phyloP scores from a whole-genome alignment of 1,284 basidiomycete species.

The Apiotrichum sp. region DNA sequence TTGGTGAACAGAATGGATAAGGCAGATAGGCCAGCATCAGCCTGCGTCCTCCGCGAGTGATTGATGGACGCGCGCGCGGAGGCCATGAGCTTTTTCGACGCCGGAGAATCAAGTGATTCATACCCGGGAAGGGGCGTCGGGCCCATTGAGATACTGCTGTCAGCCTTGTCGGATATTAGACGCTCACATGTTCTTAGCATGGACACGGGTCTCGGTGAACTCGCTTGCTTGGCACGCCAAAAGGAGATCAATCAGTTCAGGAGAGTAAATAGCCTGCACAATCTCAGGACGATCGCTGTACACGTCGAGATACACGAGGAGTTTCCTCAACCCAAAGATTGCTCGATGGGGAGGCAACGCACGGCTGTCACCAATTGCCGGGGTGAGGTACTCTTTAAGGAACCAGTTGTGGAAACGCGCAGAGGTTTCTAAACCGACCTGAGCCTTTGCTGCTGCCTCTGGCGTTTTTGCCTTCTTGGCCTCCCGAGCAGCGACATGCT shows the following conservation, averaged over 20 bases:
- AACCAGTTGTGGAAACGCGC: slow-evolving; percentile 27
- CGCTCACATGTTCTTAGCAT: slow-evolving; percentile 39
- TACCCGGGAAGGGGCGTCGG: slow-evolving; percentile 36
- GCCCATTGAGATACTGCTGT: slow-evolving; percentile 29
- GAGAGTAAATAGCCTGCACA: slow-evolving; percentile 22
- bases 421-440: not conserved
- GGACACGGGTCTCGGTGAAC: slow-evolving; percentile 37
- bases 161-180: not conserved
- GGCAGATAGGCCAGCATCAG: slow-evolving; percentile 41
- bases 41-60: slow-evolving; percentile 42
- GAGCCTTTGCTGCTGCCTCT: not conserved
- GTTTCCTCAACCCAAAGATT: slow-evolving; percentile 27
- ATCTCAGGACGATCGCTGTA: slow-evolving; percentile 16
- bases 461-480: slow-evolving; percentile 9
- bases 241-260: slow-evolving; percentile 30
- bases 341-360: slow-evolving; percentile 27
- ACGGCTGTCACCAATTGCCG: slow-evolving; percentile 21
- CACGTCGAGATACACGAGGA: slow-evolving; percentile 31
- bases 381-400: slow-evolving; percentile 22
- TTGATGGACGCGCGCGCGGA: slow-evolving; percentile 31
- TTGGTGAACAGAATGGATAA: slow-evolving; percentile 38
- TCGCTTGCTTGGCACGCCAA: slow-evolving; percentile 42
- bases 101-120: slow-evolving; percentile 16
- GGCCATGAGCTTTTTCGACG: slow-evolving; percentile 16
- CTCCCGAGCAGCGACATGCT: slow-evolving; percentile 5